Evolutionary conservation across 306 rosid species (phyloP).

Genomic region (Astragalus membranaceus): DNA sequence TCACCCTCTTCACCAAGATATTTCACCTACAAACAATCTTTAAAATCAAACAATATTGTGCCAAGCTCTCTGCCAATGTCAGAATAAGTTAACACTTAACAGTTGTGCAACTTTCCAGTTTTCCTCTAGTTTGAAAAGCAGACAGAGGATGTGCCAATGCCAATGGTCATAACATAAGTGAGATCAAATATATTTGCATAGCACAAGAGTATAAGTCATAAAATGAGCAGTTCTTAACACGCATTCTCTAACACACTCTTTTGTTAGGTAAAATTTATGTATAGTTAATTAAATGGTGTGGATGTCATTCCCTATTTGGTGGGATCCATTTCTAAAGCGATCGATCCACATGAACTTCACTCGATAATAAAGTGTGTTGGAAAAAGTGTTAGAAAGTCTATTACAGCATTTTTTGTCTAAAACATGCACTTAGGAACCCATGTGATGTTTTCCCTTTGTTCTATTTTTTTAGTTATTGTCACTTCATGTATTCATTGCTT

Average conservation of each 20-base stretch:
- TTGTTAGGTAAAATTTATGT: not conserved
- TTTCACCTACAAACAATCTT: conserved; percentile 56
- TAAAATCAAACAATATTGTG: conserved; percentile 12
- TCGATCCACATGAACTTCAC: too few relatives aligned
- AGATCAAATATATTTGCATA: not conserved
- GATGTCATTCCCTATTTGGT: not conserved
- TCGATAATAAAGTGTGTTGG: too few relatives aligned
- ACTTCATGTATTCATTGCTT: not conserved
- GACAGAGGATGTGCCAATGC: not conserved
- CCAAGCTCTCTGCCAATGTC: not conserved
- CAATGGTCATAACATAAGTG: not conserved
- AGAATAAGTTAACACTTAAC: not conserved
- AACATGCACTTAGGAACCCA: not conserved
- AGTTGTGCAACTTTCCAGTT: not conserved
- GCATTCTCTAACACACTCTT: not conserved
- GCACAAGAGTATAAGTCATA: not conserved
- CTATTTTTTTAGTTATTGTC: not conserved
- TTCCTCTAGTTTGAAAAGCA: not conserved
- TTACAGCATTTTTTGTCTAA: not conserved
- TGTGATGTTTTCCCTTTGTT: not conserved
- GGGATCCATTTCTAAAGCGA: too few relatives aligned
- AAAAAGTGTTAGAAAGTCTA: not conserved
- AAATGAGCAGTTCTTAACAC: not conserved
- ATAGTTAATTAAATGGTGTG: not conserved
- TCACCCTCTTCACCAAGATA: conserved; percentile 95